Evolutionary conservation across 2,329 filamentous ascomycete genomes (phyloP), one percentile per base, ranked within the genome.

Genomic region (Stemphylium lycopersici): DNA sequence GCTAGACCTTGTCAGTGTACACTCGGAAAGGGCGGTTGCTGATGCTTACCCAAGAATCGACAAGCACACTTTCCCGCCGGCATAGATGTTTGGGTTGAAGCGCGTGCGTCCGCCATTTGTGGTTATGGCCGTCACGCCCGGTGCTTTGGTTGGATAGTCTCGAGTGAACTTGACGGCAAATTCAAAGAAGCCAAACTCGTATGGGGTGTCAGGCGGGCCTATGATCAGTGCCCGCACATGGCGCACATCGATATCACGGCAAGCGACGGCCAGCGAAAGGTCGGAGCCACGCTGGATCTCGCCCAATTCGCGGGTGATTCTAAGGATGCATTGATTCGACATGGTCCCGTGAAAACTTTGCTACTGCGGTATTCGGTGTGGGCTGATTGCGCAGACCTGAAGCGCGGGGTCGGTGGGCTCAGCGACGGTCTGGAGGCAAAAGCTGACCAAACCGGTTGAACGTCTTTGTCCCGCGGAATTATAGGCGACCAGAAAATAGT

Each of bases 161-260:
- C 85, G 88, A 50, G 87, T 84, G 66, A 96, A 93, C 66, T 86
- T 89, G 66, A 96, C 85, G 0, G 81, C 74, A 71, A 96, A 96
- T 89, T 98, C 92, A 71, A 96, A 98, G 78, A 97, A 97, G 3
- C 95, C 95, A 71, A 96, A 97, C 75, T 97, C 93, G 75, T 99
- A 99, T 0, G 93, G 93, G 0, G 93, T 96, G 66, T 95, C 93
- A 61, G 93, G 91, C 20, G 95, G 93, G 0, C 95, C 95, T 63
- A 98, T 86, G 67, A 98, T 93, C 60, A 98, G 77, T 43, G 93
- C 91, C 71, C 87, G 89, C 44, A 98, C 88, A 72, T 91, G 89
- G 50, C 93, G 89, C 56, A 98, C 90, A 75, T 99, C 92, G 64
- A 87, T 83, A 76, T 98, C 95, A 46, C 90, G 84, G 72, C 90